Conservation (phyloP, 257 asterid genomes). For the Solanum dulcamara region DNA sequence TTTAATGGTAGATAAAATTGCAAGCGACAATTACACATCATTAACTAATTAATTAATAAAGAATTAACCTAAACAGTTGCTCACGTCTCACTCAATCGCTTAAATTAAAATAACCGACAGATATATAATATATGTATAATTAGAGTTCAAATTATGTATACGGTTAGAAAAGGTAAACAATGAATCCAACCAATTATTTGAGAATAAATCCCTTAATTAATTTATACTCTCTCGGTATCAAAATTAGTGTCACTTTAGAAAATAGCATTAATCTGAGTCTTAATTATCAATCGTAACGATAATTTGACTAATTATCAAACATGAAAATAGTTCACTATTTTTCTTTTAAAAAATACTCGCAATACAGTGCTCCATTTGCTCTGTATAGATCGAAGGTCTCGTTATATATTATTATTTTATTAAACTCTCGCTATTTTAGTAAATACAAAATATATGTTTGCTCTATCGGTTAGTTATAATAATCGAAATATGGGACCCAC, state of each 20-base stretch:
- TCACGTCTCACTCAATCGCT: too few relatives aligned
- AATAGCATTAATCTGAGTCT: neutral
- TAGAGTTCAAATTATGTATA: neutral
- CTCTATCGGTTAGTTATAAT: neutral
- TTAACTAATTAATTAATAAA: neutral
- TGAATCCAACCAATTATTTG: too few relatives aligned
- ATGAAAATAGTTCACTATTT: neutral
- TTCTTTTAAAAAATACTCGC: rapidly evolving
- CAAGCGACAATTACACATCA: neutral
- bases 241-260: too few relatives aligned
- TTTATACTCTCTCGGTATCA: neutral
- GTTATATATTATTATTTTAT: too few relatives aligned
- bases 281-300: neutral
- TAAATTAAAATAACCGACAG: too few relatives aligned
- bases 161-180: too few relatives aligned
- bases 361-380: neutral
- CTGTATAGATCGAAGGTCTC: too few relatives aligned
- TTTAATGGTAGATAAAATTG: neutral
- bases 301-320: neutral
- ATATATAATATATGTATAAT: too few relatives aligned
- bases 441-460: too few relatives aligned
- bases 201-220: too few relatives aligned
- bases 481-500: neutral
- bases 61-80: too few relatives aligned
- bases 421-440: too few relatives aligned